Percentiles rank a stretch among this genome's conserved stretches.
These are phyloP conservation scores for Chamaecrista fasciculata DNA, from an alignment of 306 rosid species.

Conservation along the genomic window DNA sequence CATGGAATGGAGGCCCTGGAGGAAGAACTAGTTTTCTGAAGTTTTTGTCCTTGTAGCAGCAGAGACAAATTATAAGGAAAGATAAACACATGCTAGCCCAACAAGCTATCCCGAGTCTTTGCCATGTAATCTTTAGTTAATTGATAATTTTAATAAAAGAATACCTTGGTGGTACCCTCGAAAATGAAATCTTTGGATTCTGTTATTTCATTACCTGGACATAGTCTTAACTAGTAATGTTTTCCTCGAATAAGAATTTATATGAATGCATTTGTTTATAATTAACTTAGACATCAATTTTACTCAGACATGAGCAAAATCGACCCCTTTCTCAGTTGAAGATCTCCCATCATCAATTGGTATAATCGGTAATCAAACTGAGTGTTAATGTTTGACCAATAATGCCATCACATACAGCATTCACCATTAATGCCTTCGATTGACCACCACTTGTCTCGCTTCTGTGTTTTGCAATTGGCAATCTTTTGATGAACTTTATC, in stretches of 20 bases:
- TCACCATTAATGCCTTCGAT: no score
- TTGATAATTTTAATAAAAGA: neutral
- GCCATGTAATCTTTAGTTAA: neutral
- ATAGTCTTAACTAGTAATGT: neutral
- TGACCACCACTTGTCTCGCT: neutral
- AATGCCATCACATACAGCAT: no score
- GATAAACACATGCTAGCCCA: neutral
- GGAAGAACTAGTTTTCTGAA: conserved; percentile 57
- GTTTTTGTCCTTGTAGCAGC: conserved; percentile 53
- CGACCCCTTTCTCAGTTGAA: no score
- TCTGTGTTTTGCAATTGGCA: no score
- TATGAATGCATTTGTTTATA: no score
- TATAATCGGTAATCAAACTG: no score
- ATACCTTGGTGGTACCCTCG: neutral
- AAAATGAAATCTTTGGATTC: neutral
- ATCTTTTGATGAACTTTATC: no score
- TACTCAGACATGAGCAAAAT: no score
- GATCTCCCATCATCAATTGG: no score
- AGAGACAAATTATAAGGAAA: conserved; percentile 36
- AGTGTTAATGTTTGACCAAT: no score
- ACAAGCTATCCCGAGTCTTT: no score
- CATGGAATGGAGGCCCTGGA: conserved; percentile 48
- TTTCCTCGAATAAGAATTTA: neutral
- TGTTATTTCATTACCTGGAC: neutral
- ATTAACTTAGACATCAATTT: no score